phyloP scores from a whole-genome alignment of 1,139 yeast species.

The Blastobotrys aristatus region DNA sequence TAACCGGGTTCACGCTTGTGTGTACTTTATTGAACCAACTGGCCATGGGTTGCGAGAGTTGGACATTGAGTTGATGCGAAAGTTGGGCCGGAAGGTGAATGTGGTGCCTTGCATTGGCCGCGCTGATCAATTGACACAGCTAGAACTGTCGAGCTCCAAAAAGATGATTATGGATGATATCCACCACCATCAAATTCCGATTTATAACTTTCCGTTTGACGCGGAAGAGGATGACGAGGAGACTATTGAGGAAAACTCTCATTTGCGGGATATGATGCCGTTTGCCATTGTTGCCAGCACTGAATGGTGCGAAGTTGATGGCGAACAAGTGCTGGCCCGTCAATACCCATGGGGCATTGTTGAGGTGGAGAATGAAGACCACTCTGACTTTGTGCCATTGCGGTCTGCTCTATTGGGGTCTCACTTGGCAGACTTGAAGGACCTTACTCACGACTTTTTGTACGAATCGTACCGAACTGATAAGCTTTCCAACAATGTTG shows the following conservation, averaged over 20 bases:
- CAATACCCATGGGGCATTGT: slow-evolving; percentile 90
- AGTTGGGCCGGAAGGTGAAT: slow-evolving; percentile 72
- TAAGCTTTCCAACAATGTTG: slow-evolving; percentile 48
- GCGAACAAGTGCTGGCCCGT: slow-evolving; percentile 65
- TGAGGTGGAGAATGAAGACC: slow-evolving; percentile 75
- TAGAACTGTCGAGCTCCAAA: slow-evolving; percentile 66
- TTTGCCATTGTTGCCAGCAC: slow-evolving; percentile 81
- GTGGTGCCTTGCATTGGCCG: slow-evolving; percentile 80
- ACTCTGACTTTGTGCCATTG: slow-evolving; percentile 71
- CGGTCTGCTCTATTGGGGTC: slow-evolving; percentile 77
- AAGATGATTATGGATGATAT: slow-evolving; percentile 64
- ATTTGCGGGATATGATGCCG: slow-evolving; percentile 67
- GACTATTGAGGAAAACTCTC: slow-evolving; percentile 73
- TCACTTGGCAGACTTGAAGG: slow-evolving; percentile 85
- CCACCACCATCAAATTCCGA: slow-evolving; percentile 69
- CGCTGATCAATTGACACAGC: slow-evolving; percentile 76
- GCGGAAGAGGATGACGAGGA: slow-evolving; percentile 61
- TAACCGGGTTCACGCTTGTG: slow-evolving; percentile 63
- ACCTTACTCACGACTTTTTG: slow-evolving; percentile 82
- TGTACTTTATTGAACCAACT: slow-evolving; percentile 64
- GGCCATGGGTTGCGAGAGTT: slow-evolving; percentile 70
- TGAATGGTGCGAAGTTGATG: slow-evolving; percentile 49
- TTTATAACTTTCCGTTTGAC: slow-evolving; percentile 72
- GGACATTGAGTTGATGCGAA: slow-evolving; percentile 70
- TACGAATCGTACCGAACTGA: slow-evolving; percentile 92